Conservation (phyloP, 139 green algal species). For the Chlamydomonas incerta region DNA sequence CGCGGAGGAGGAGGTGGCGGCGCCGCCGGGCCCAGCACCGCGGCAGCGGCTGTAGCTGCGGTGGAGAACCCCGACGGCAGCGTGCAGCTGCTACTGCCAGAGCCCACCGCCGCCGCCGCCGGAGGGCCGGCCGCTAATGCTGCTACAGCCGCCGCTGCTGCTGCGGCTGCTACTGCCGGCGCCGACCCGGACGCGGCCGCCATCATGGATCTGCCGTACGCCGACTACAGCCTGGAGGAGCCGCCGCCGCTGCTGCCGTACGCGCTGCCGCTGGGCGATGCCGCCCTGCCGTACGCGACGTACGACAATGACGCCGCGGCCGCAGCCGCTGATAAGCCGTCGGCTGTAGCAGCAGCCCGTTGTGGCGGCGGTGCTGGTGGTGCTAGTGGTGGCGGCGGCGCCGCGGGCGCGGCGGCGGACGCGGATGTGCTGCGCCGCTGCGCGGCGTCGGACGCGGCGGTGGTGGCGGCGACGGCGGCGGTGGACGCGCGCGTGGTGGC, state of each 20-base stretch:
- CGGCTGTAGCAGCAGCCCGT: no score
- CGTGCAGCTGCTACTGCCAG: background rate
- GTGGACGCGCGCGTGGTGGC: background rate
- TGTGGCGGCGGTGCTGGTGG: no score
- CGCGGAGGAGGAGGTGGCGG: background rate
- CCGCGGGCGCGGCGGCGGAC: background rate
- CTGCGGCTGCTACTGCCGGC: conserved; percentile 13
- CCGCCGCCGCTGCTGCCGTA: background rate
- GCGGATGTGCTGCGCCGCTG: background rate
- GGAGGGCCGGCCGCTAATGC: no score
- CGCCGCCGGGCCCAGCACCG: conserved; percentile 32
- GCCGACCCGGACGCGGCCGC: background rate
- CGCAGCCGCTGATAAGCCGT: no score
- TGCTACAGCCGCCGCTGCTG: background rate
- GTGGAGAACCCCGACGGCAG: conserved; percentile 48
- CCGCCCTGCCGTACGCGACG: no score
- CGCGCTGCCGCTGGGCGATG: no score
- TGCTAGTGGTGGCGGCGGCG: no score
- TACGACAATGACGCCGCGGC: no score
- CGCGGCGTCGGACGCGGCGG: background rate
- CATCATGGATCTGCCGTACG: conserved; percentile 11
- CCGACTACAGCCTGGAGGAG: background rate
- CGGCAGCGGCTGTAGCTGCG: conserved; percentile 26
- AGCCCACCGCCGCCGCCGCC: no score
- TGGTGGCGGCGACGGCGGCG: background rate